A percentile compares a stretch with the other conserved stretches of the same genome.
These are phyloP conservation scores for Planoprotostelium fungivorum DNA, from an alignment of 78 protist species.

Conservation along the genomic window DNA sequence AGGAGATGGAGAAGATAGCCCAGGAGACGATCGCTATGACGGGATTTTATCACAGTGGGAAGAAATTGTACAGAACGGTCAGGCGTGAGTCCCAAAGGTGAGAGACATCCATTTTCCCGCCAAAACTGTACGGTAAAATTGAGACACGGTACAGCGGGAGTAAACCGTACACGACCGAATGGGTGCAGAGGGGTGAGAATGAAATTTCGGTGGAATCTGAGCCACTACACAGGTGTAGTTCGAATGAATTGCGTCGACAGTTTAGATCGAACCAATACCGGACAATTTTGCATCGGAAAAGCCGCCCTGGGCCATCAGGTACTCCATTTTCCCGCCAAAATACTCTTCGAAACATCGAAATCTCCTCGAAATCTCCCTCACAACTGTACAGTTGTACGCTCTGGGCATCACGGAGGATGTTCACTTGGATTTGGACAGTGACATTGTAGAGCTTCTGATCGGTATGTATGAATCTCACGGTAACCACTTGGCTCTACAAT, in stretches of 20 bases:
- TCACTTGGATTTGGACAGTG: constrained; percentile 27
- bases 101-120: not conserved
- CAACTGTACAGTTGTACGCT: constrained; percentile 23
- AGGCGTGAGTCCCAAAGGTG: not conserved
- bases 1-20: constrained; percentile 10
- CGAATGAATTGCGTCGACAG: constrained; percentile 97
- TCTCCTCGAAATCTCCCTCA: not conserved
- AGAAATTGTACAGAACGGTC: not conserved
- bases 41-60: constrained; percentile 41
- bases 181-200: not conserved
- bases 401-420: constrained; percentile 57
- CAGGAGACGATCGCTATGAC: not conserved
- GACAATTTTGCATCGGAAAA: constrained; percentile 87
- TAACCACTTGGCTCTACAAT: constrained; percentile 86
- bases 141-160: not conserved
- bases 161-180: not conserved
- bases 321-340: no score
- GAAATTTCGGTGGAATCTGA: constrained; percentile 14
- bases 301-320: constrained; percentile 78
- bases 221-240: constrained; percentile 78
- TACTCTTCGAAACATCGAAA: not conserved
- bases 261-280: constrained; percentile 97
- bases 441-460: constrained; percentile 31
- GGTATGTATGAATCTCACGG: constrained; percentile 85
- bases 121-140: not conserved